These are phyloP conservation scores for Pestalotiopsis sp. DNA, from an alignment of 2,329 filamentous ascomycete species.

Conservation along the genomic window DNA sequence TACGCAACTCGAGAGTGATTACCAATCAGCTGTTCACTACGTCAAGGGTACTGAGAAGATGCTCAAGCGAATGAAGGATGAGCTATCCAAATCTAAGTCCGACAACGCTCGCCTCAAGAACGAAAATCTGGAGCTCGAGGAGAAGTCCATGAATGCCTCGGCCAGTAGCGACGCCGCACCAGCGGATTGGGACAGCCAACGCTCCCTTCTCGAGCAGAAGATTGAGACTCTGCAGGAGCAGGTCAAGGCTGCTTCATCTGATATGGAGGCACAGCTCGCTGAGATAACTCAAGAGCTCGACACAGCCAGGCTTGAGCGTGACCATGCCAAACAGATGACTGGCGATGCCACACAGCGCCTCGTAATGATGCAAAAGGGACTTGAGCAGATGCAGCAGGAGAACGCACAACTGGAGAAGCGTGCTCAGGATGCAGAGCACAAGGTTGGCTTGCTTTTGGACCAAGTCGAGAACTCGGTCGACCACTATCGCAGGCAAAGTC, in stretches of 20 bases:
- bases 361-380: constrained; percentile 61
- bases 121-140: constrained; percentile 73
- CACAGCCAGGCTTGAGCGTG: constrained; percentile 68
- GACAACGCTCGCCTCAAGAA: constrained; percentile 82
- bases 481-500: constrained; percentile 83
- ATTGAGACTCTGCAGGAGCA: constrained; percentile 71
- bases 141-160: constrained; percentile 43
- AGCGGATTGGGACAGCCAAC: constrained; percentile 76
- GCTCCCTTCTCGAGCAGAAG: constrained; percentile 65
- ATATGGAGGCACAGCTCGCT: constrained; percentile 73
- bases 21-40: constrained; percentile 96
- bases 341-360: constrained; percentile 63
- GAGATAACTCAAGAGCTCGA: constrained; percentile 72
- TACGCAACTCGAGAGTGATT: constrained; percentile 92
- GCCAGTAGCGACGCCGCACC: constrained; percentile 43
- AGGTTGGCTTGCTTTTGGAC: constrained; percentile 89
- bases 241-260: constrained; percentile 64
- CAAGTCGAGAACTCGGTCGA: constrained; percentile 94
- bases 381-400: constrained; percentile 82
- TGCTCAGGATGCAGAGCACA: constrained; percentile 87
- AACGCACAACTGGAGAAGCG: constrained; percentile 81
- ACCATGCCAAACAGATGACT: constrained; percentile 54
- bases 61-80: constrained; percentile 97
- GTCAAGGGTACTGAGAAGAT: constrained; percentile 99
- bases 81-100: constrained; percentile 88